Evolutionary conservation across 331 rosid genomes (phyloP), one percentile per base, ranked within the genome.

Genomic region (Telfairia occidentalis): DNA sequence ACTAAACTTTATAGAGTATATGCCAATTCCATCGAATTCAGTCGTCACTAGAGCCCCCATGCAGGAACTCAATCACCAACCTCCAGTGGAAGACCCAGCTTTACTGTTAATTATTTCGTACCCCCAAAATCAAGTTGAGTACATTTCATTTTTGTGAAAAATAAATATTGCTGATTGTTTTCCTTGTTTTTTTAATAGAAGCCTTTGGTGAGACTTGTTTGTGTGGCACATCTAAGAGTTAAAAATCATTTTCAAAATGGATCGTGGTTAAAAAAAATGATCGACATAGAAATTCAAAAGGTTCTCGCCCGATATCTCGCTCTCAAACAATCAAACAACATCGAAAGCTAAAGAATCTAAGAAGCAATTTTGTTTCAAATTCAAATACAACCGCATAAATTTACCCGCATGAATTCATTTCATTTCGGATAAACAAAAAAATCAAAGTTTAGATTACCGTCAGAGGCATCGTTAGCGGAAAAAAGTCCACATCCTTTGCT

Each of bases 401-500:
- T 26, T 64, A 59, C 37, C 10, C 45, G 45, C 42, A 53, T n/a
- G 60, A 83, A 21, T 57, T 71, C 37, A 71, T 9, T 0, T 40
- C 43, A 46, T 42, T 53, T 43, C 5, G 16, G 3, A 28, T 10
- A 46, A 58, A 49, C 16, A 50, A 37, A 75, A 75, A 76, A 24
- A 57, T 9, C 7, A 11, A 55, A 74, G 50, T 38, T 78, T 45
- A 69, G 74, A 53, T 83, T 88, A 94, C 96, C 98, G 32, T 91
- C 92, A 76, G 92, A 84, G 82, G 80, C 87, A 81, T 84, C 81
- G 48, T 84, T 78, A 7, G 86, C 81, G 2, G 82, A 78, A 69
- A 91, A 91, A 42, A 94, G 84, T 42, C 98, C 97, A 82, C 84
- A 90, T 66, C 98, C 97, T 88, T 86, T 91, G 76, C 75, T 89